Percentiles rank a stretch among this genome's conserved stretches.
These are phyloP conservation scores for Rutidosis leptorrhynchoides DNA, from an alignment of 129 eudicot genomes.

Conservation along the genomic window DNA sequence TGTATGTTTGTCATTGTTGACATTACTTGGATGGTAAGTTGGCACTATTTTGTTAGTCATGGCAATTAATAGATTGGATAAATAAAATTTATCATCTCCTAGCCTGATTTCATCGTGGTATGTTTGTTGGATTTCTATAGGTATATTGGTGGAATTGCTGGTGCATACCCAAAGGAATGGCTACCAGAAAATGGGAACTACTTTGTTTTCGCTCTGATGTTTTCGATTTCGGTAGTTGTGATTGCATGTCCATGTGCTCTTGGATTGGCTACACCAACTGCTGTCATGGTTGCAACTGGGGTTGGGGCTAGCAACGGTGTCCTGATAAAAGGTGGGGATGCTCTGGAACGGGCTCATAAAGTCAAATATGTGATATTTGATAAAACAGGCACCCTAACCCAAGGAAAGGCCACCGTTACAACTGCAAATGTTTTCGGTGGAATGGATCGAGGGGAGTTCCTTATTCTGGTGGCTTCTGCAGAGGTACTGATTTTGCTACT, in stretches of 20 bases:
- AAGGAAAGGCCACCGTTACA: conserved; percentile 92
- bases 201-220: conserved; percentile 95
- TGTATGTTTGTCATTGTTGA: conserved; percentile 58
- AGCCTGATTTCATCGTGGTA: too few relatives aligned
- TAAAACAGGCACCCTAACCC: conserved; percentile 94
- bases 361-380: conserved; percentile 84
- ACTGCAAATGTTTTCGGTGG: conserved; percentile 63
- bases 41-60: too few relatives aligned
- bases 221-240: conserved; percentile 90
- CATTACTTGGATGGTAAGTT: conserved; percentile 84
- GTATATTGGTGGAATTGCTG: conserved; percentile 75
- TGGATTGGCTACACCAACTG: conserved; percentile 99
- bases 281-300: conserved; percentile 99
- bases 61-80: too few relatives aligned
- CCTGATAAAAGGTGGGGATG: conserved; percentile 97
- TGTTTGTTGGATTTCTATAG: too few relatives aligned
- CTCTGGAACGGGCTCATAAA: conserved; percentile 90
- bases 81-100: too few relatives aligned
- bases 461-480: conserved; percentile 91
- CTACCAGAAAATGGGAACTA: conserved; percentile 78
- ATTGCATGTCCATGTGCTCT: conserved; percentile 99
- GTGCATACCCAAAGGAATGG: conserved; percentile 80
- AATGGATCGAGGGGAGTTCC: conserved; percentile 90
- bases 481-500: too few relatives aligned
- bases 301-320: conserved; percentile 98